phyloP scores from a whole-genome alignment of 257 asterid genomes.

The Solanum pinnatisectum region DNA sequence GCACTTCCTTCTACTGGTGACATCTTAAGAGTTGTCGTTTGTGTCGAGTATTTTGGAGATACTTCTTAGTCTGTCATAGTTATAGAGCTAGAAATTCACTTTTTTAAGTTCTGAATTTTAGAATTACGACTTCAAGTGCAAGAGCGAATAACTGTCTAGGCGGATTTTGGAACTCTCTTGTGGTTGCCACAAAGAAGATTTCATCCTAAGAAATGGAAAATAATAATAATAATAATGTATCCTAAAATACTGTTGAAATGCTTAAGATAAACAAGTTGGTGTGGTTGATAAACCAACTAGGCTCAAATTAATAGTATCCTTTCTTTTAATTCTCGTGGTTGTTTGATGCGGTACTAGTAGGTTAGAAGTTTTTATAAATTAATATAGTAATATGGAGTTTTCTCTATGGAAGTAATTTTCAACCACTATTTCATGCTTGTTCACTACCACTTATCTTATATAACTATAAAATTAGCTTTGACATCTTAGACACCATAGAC shows the following conservation, averaged over 20 bases:
- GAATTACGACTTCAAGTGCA: neutral
- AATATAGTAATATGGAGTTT: neutral
- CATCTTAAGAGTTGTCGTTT: neutral
- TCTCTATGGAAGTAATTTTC: neutral
- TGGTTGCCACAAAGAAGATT: neutral
- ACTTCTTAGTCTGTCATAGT: neutral
- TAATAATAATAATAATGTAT: neutral
- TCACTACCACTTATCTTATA: neutral
- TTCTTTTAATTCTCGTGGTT: neutral
- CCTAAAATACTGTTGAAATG: neutral
- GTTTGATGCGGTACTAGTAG: neutral
- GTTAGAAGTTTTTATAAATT: neutral
- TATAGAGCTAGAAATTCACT: neutral
- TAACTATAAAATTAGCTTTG: neutral
- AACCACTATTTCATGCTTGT: neutral
- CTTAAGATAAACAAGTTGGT: neutral
- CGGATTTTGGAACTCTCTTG: neutral
- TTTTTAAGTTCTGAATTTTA: neutral
- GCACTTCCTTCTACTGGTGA: neutral
- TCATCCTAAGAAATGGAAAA: neutral
- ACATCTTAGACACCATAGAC: neutral
- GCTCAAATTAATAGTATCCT: neutral
- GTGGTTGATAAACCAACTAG: neutral
- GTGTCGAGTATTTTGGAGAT: neutral
- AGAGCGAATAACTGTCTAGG: neutral